Evolutionary conservation across 352 stramenopile genomes (phyloP).

Genomic region (Thalassiosira livingstoniorum): DNA sequence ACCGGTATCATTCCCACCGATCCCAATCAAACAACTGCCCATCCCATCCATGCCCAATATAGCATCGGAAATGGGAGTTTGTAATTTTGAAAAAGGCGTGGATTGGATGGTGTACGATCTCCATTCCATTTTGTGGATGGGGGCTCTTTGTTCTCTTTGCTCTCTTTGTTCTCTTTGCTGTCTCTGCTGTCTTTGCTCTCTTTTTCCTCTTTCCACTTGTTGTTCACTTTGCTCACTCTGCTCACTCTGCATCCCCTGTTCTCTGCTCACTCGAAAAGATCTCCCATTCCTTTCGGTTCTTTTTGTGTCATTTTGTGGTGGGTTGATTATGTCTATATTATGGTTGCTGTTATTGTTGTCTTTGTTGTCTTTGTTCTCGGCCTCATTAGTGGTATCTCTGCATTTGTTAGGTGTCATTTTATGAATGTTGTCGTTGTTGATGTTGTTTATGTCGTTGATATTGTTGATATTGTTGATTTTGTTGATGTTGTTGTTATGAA

Average conservation of each 20-base stretch:
- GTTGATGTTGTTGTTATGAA: not conserved
- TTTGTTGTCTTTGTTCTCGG: not conserved
- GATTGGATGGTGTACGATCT: slow-evolving; percentile 30
- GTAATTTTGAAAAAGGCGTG: slow-evolving; percentile 52
- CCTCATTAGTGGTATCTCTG: too few species aligned
- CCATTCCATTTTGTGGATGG: slow-evolving; percentile 33
- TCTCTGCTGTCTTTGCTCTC: not conserved
- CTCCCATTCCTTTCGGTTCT: not conserved
- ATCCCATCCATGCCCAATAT: slow-evolving; percentile 67
- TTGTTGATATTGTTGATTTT: not conserved
- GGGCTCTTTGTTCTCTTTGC: not conserved
- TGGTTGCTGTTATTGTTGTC: not conserved
- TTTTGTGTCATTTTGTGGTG: not conserved
- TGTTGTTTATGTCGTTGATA: not conserved
- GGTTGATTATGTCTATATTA: slow-evolving; percentile 9
- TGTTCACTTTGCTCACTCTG: not conserved
- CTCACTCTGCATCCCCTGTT: not conserved
- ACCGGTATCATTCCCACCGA: slow-evolving; percentile 37
- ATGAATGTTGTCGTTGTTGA: not conserved
- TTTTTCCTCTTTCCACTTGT: not conserved
- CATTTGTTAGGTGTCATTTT: too few species aligned
- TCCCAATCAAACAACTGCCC: slow-evolving; percentile 65
- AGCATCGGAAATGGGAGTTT: slow-evolving; percentile 43
- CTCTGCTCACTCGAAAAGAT: not conserved
- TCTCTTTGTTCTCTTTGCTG: not conserved